Conservation (phyloP, 2,329 filamentous ascomycete species). For the Graphilbum fragrans region DNA sequence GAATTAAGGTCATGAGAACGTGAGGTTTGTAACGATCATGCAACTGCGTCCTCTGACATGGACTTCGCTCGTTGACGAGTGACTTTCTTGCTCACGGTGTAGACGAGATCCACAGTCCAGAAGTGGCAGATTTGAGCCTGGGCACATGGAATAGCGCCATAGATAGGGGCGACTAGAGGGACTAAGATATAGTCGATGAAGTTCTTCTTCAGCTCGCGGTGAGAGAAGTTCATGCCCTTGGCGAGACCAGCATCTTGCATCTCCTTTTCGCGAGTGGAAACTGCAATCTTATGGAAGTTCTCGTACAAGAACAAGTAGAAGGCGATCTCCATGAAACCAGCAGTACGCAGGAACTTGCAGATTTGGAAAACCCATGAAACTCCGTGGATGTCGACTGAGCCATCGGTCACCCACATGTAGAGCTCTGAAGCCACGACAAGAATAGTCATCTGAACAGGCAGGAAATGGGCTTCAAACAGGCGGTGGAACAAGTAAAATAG, state of each 20-base stretch:
- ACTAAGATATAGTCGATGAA: conserved; percentile 52
- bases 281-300: conserved; percentile 50
- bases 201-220: conserved; percentile 42
- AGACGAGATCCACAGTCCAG: conserved; percentile 57
- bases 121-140: conserved; percentile 59
- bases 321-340: conserved; percentile 50
- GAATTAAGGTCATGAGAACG: conserved; percentile 2
- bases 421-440: conserved; percentile 50
- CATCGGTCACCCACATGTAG: conserved; percentile 42
- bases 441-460: conserved; percentile 56
- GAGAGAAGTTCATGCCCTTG: conserved; percentile 54
- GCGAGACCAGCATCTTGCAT: conserved; percentile 54
- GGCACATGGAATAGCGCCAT: conserved; percentile 53
- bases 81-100: conserved; percentile 61
- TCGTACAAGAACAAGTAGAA: conserved; percentile 57
- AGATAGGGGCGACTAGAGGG: conserved; percentile 55
- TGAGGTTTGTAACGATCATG: conserved; percentile 9
- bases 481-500: conserved; percentile 50
- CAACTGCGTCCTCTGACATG: conserved; percentile 13
- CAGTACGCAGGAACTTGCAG: conserved; percentile 46
- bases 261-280: conserved; percentile 48
- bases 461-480: conserved; percentile 63
- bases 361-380: conserved; percentile 47
- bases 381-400: conserved; percentile 35
- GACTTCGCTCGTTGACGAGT: conserved; percentile 37